Evolutionary conservation across 75 land plant genomes (phyloP), one percentile per base, ranked within the genome.

Genomic region (Pinus tabuliformis): DNA sequence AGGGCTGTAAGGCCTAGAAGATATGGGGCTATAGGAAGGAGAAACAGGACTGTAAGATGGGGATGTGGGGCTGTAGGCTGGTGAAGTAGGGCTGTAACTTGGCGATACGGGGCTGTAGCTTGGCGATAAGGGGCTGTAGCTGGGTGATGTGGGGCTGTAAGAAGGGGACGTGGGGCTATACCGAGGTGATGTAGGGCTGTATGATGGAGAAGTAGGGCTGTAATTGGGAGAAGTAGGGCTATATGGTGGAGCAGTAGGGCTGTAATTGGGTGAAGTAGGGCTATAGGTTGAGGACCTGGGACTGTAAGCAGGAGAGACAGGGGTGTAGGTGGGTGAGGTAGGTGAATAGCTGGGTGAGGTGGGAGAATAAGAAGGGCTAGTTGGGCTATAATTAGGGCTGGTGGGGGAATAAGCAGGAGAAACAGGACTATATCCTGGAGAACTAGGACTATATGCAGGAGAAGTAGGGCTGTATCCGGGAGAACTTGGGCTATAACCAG

Each of bases 361-460:
- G 5, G 87, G 88, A 24, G 84, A 77, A 60, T 88, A 86, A 18
- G 68, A 30, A 13, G 81, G 81, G 18, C 80, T 74, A 26, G 76
- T 79, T 3, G 80, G 80, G 24, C 72, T 60, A 62, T 81, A 85
- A 20, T 79, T 95, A 59, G 97, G 99, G 5, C 95, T 92, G 1
- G 93, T 89, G 3, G 99, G 99, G 57, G 93, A 91, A 71, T 97
- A 94, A 0, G 87, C 88, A 75, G 99, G 98, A 3, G 98, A 92
- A 6, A 94, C 86, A 15, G 99, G 98, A 77, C 91, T 90, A 74
- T 96, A 96, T 12, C 93, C 92, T n/a, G 62, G 96, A 39, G 94
- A 91, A 20, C 88, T 78, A 22, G 96, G 99, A 60, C 88, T 83
- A 77, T 91, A 91, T 7, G 83, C 85, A 7, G 93, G 85, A 33